Evolutionary conservation across 805 yeast species (phyloP).

Genomic region (Candida ulmi): DNA sequence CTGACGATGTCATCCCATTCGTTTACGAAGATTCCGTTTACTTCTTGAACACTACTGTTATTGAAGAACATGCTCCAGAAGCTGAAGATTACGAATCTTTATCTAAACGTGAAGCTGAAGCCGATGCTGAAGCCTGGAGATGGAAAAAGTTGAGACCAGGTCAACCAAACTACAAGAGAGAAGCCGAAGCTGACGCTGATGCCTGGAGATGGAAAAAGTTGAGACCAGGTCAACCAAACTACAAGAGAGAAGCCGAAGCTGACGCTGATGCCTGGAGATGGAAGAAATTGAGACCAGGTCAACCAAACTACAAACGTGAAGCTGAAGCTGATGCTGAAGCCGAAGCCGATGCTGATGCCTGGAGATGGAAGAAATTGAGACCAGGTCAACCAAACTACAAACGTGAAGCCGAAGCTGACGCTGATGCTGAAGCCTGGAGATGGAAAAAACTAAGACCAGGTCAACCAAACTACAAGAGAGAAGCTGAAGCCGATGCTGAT

Average conservation of each 20-base stretch:
- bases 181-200: conserved; percentile 6
- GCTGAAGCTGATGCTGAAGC: conserved; percentile 8
- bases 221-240: conserved; percentile 4
- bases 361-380: conserved; percentile 14
- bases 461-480: conserved; percentile 7
- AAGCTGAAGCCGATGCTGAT: conserved; percentile 13
- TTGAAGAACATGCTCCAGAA: not conserved
- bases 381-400: conserved; percentile 9
- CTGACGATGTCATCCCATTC: conserved; percentile 4
- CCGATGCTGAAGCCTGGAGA: conserved; percentile 19
- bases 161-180: conserved; percentile 17
- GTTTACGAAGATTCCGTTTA: conserved; percentile 5
- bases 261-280: conserved; percentile 8
- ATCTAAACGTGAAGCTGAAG: conserved; percentile 6
- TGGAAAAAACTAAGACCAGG: conserved; percentile 13
- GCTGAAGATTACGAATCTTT: not conserved
- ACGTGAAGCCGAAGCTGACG: conserved; percentile 1
- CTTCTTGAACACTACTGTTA: conserved; percentile 5
- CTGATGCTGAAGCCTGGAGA: conserved; percentile 17
- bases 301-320: conserved; percentile 6
- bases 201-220: conserved; percentile 1
- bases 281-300: conserved; percentile 10
- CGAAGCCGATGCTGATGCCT: conserved; percentile 17
- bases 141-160: conserved; percentile 15
- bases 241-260: conserved; percentile 15